These are phyloP conservation scores for Phlegmacium glaucopus DNA, from an alignment of 768 basidiomycete genomes.

Conservation along the genomic window DNA sequence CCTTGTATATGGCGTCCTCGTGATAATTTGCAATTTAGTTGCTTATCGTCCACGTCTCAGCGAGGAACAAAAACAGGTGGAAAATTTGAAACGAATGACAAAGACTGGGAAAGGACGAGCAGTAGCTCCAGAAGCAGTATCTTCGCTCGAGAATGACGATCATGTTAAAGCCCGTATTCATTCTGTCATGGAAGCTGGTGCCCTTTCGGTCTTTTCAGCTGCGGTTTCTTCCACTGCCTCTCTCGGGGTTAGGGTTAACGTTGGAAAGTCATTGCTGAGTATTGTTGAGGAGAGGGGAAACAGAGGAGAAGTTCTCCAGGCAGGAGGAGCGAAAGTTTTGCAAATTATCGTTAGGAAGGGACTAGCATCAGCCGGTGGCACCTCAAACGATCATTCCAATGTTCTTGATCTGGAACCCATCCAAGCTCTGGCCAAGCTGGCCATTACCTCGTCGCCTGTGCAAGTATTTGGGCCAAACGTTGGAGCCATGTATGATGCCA, in stretches of 20 bases:
- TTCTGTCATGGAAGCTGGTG: slow-evolving; percentile 57
- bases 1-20: slow-evolving; percentile 73
- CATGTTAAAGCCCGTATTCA: slow-evolving; percentile 62
- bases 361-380: slow-evolving; percentile 29
- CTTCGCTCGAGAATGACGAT: slow-evolving; percentile 59
- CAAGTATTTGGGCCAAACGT: slow-evolving; percentile 89
- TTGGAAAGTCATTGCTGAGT: slow-evolving; percentile 63
- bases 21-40: slow-evolving; percentile 74
- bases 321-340: slow-evolving; percentile 73
- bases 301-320: slow-evolving; percentile 71
- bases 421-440: slow-evolving; percentile 89
- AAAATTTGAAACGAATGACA: slow-evolving; percentile 77
- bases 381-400: slow-evolving; percentile 30
- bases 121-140: slow-evolving; percentile 25
- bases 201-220: slow-evolving; percentile 56
- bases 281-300: slow-evolving; percentile 77
- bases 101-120: slow-evolving; percentile 30
- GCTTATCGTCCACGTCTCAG: slow-evolving; percentile 66
- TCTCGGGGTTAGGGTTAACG: slow-evolving; percentile 49
- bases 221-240: slow-evolving; percentile 62
- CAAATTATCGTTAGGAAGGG: slow-evolving; percentile 51
- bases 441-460: slow-evolving; percentile 87
- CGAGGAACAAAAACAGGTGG: slow-evolving; percentile 81
- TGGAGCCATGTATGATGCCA: slow-evolving; percentile 74
- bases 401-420: slow-evolving; percentile 55